Base-by-base conservation (phyloP, 2,329 filamentous ascomycete species). In the Lasiodiplodia theobromae region DNA sequence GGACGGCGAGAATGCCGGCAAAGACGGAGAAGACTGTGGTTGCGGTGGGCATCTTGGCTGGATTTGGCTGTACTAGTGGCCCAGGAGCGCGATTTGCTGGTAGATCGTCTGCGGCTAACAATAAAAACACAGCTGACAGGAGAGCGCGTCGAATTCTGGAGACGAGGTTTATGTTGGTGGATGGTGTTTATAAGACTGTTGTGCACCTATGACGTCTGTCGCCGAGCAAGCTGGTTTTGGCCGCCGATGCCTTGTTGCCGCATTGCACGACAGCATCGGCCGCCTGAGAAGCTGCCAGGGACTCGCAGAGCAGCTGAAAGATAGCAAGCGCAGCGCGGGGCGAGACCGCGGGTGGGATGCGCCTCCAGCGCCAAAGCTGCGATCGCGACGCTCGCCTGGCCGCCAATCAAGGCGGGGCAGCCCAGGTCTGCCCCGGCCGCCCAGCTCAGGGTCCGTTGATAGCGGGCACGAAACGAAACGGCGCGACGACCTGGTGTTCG, bases 1-100 rank as follows among this genome's bases (percentile, higher is more conserved):
- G 68, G 53, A 79, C 56, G 52, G 77, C 78, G 58, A 81, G 34
- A 64, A 83, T 69, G 70, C 78, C 77, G 25, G 79, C 74, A 53
- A 76, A 54, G 69, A 73, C 66, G 52, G 78, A 77, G 70, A 79
- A 72, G 68, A 79, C 28, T 12, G 70, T 67, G 37, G 70, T 28
- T 16, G 70, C 63, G 44, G 70, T 64, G 23, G 68, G 34, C 66
- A 68, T 68, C n/a, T 51, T 68, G 37, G 65, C 60, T 37, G 60
- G 31, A 25, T 52, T 40, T 25, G 47, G 60, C n/a, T 18, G 60
- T 38, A n/a, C 28, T 52, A 64, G 60, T 34, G 47, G 31, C 28
- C 18, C 16, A 34, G 44, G 34, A 52, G 31, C 12, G 47, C 14
- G 28, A n/a, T 38, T 25, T 37, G n/a, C 47, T 23, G 28, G n/a